These are phyloP conservation scores for Perkinsus chesapeaki DNA, from an alignment of 169 alveolate genomes.

Conservation along the genomic window DNA sequence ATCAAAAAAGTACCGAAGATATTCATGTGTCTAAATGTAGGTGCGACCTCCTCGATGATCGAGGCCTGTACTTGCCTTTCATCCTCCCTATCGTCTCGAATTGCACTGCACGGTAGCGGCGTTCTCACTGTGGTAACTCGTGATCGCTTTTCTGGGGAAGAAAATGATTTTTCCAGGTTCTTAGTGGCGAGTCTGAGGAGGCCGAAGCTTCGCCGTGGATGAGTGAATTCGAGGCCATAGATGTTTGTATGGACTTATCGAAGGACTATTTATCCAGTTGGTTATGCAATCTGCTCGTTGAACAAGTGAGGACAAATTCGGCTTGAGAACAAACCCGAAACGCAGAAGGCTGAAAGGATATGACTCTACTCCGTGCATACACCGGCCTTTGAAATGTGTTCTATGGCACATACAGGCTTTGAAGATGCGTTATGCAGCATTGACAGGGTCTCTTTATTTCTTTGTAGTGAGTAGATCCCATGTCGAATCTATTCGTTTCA, in stretches of 20 bases:
- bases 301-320: not conserved
- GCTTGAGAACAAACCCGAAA: too few species aligned
- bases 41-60: not conserved
- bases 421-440: too few species aligned
- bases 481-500: too few species aligned
- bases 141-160: not conserved
- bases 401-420: too few species aligned
- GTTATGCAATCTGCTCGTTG: not conserved
- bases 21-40: not conserved
- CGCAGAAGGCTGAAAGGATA: too few species aligned
- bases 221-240: not conserved
- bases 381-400: too few species aligned
- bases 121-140: not conserved
- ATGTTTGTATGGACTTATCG: not conserved
- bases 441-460: too few species aligned
- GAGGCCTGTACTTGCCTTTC: not conserved
- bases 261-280: not conserved
- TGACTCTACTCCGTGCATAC: too few species aligned
- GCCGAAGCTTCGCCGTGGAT: not conserved
- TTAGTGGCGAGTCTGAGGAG: not conserved
- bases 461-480: too few species aligned
- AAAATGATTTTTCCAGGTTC: too few species aligned
- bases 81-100: not conserved
- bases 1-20: too few species aligned
- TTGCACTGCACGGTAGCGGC: not conserved